Conservation (phyloP, 2,329 filamentous ascomycete species). For the Claviceps sp. region DNA sequence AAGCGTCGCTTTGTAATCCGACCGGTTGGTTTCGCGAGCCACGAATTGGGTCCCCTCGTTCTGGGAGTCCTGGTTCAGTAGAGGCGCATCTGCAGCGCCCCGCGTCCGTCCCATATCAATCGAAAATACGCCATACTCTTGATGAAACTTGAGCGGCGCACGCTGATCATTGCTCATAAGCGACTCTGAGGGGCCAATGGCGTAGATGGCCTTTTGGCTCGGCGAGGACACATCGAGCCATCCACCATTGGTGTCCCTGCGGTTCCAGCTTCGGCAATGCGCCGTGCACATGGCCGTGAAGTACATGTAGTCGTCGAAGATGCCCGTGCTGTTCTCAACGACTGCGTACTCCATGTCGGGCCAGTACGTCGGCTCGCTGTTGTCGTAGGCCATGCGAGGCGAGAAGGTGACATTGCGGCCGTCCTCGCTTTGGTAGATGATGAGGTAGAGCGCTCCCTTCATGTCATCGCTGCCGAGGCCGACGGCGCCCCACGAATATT, state of each 20-base stretch:
- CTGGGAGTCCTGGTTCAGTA: slow-evolving; percentile 19
- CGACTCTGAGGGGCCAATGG: slow-evolving; percentile 34
- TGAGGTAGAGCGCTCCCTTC: slow-evolving; percentile 37
- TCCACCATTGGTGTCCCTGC: slow-evolving; percentile 19
- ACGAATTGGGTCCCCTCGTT: slow-evolving; percentile 23
- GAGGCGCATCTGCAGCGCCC: slow-evolving; percentile 28
- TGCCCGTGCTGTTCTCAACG: slow-evolving; percentile 30
- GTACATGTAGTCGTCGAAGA: slow-evolving; percentile 31
- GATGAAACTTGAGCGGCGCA: slow-evolving; percentile 37
- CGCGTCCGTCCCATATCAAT: slow-evolving; percentile 41
- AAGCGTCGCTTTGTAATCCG: slow-evolving; percentile 26
- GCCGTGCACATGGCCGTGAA: slow-evolving; percentile 36
- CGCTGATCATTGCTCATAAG: slow-evolving; percentile 27
- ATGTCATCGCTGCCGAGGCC: slow-evolving; percentile 41
- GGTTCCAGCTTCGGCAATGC: slow-evolving; percentile 38
- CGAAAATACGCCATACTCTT: slow-evolving; percentile 38
- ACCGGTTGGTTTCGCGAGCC: slow-evolving; percentile 16
- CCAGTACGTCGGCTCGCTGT: slow-evolving; percentile 38
- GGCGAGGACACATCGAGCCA: slow-evolving; percentile 35
- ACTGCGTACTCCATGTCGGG: slow-evolving; percentile 28
- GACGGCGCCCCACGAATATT: slow-evolving; percentile 38
- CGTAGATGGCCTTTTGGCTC: slow-evolving; percentile 39
- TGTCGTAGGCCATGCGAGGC: slow-evolving; percentile 34
- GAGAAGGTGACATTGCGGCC: slow-evolving; percentile 41
- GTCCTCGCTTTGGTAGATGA: slow-evolving; percentile 36